Conservation (phyloP, 2,329 filamentous ascomycete genomes). For the Cercospora nicotianae region DNA sequence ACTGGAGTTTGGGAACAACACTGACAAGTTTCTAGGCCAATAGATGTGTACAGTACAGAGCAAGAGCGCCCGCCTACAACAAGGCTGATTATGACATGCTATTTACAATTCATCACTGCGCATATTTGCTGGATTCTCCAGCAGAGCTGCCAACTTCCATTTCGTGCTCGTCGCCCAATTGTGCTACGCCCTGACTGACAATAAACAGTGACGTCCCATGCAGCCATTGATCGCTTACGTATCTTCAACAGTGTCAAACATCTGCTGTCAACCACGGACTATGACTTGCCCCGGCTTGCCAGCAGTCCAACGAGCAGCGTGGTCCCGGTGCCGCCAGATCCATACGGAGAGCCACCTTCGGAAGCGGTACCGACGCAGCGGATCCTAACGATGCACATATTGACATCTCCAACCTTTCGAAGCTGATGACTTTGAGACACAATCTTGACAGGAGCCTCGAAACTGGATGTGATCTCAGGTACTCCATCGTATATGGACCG, state of each 20-base stretch:
- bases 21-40: constrained; percentile 10
- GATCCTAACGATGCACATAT: background rate
- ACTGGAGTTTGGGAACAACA: background rate
- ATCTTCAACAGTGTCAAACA: background rate
- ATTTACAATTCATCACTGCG: background rate
- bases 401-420: background rate
- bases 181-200: background rate
- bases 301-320: background rate
- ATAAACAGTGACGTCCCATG: background rate
- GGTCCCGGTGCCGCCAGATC: background rate
- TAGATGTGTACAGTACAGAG: constrained; percentile 18
- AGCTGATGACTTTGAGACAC: background rate
- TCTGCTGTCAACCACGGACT: background rate
- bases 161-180: background rate
- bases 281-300: background rate
- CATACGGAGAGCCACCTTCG: background rate
- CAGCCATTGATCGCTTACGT: background rate
- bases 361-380: background rate
- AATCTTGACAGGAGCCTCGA: background rate
- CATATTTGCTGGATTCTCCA: background rate
- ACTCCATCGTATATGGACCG: background rate
- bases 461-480: background rate
- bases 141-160: background rate
- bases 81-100: background rate
- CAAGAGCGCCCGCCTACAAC: background rate